Evolutionary conservation across 805 yeast species (phyloP), one percentile per base, ranked within the genome.

Genomic region (Ogataea paraovalis): DNA sequence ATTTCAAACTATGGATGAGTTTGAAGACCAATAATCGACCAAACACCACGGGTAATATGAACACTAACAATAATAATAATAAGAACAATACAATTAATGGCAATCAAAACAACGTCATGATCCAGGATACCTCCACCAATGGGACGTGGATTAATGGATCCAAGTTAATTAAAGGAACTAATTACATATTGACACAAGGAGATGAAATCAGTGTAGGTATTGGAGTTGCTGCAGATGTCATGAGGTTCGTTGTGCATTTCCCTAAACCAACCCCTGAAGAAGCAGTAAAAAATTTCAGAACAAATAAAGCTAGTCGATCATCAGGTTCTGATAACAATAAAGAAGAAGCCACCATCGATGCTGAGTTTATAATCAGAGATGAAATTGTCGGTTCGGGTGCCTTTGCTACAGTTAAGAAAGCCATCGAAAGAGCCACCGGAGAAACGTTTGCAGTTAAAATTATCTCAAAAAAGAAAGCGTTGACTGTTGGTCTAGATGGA

Each of bases 311-410:
- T 8, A 21, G n/a, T 4, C 20, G 20, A 25, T 21, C 25, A 13
- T 23, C 13, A 4, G 42, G 32, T 21, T 23, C 20, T 23, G 46
- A 48, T 39, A 21, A 45, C 10, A 28, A 39, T 13, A 52, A 48
- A 9, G 54, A 42, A 20, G 51, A 43, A n/a, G 50, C 53, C 10
- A 58, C 76, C 49, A 52, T 68, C 14, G 56, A 60, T 43, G 54
- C 55, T 19, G 70, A 85, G 58, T 94, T 83, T 65, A 85, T 87
- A 13, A 80, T 92, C 19, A 79, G 84, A 49, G 87, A 85, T 61
- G 96, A 87, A 59, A 83, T 87, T 14, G 87, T 92, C 1, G 99
- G 99, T 1, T 94, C 89, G 58, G 99, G 99, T n/a, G 98, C 98
- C 9, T 92, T 92, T 75, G 98, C 98, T 5, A 86, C 91, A 1